phyloP scores from a whole-genome alignment of 2,329 filamentous ascomycete species.

The Neofusicoccum sp. region DNA sequence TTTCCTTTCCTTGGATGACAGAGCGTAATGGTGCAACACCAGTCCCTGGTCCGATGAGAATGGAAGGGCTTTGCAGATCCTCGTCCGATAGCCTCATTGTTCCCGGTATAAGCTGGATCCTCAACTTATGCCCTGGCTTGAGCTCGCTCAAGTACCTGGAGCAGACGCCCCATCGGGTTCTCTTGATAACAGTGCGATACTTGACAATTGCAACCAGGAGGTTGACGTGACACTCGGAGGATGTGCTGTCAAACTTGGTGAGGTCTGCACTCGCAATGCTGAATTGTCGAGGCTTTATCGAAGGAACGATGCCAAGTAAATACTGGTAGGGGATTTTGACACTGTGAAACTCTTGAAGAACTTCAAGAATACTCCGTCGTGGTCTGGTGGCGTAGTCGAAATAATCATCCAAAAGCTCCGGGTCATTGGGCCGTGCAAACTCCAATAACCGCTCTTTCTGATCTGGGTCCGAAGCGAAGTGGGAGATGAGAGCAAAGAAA shows the following conservation, averaged over 20 bases:
- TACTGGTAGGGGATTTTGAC: conserved; percentile 77
- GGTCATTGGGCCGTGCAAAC: conserved; percentile 63
- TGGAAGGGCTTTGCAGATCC: conserved; percentile 57
- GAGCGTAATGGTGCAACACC: conserved; percentile 82
- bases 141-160: conserved; percentile 79
- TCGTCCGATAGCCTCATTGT: conserved; percentile 27
- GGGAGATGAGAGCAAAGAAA: conserved; percentile 76
- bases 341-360: conserved; percentile 83
- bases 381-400: conserved; percentile 95
- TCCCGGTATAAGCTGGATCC: conserved; percentile 35
- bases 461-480: conserved; percentile 68
- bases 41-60: conserved; percentile 82
- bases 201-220: conserved; percentile 85
- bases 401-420: conserved; percentile 81
- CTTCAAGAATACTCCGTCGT: conserved; percentile 85
- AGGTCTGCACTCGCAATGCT: conserved; percentile 69
- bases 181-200: conserved; percentile 83
- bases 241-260: neutral
- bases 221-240: conserved; percentile 56
- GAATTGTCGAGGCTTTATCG: conserved; percentile 86
- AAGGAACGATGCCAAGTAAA: conserved; percentile 70
- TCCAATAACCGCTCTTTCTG: conserved; percentile 82
- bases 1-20: conserved; percentile 63
- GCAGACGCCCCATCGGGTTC: conserved; percentile 81
- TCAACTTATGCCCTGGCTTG: conserved; percentile 55